Base-by-base conservation (phyloP, 1,284 basidiomycete species). In the Acaromyces ingoldii region DNA sequence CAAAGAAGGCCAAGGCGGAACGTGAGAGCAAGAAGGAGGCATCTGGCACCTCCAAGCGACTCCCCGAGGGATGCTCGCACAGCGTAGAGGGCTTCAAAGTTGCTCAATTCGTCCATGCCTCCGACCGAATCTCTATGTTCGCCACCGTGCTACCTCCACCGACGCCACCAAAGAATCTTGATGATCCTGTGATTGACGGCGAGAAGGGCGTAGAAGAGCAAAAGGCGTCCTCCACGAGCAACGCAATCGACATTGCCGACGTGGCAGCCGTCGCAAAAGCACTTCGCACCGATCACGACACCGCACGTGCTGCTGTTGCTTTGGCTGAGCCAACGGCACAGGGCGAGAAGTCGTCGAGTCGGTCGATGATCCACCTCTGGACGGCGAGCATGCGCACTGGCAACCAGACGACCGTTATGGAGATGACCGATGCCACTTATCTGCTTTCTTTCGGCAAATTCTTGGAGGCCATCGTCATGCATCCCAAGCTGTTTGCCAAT, bases 391-490 rank as follows among this genome's bases (percentile, higher is more conserved):
- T 55, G 10, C 41, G 53, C 17, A 62, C 57, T 21, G 62, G 67
- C 19, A 55, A 58, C 51, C 60, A 67, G 39, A 59, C 55, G 36
- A 51, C 48, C 9, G 59, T 55, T 2, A 29, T 25, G 28, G 49
- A 49, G 33, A 67, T 70, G 62, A 60, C 64, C 37, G 56, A 66
- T 26, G 63, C 61, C 7, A 67, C 67, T 33, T 70, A 67, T 17
- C 58, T 72, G 4, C 51, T 60, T 9, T 70, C 68, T 7, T 72
- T 68, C 31, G 60, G 62, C 9, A 60, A 58, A 30, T 72, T 61
- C 49, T 41, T 72, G 48, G 67, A 72, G 47, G 61, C 63, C 30
- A 51, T 72, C 30, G 49, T 67, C 4, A 65, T 64, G 30, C 62
- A 70, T 38, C 61, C 63, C 4, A 59, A n/a, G n/a, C n/a, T n/a